A percentile compares a stretch with the other conserved stretches of the same genome.
phyloP scores from a whole-genome alignment of 2,329 filamentous ascomycete species.

The Talaromyces sp. region DNA sequence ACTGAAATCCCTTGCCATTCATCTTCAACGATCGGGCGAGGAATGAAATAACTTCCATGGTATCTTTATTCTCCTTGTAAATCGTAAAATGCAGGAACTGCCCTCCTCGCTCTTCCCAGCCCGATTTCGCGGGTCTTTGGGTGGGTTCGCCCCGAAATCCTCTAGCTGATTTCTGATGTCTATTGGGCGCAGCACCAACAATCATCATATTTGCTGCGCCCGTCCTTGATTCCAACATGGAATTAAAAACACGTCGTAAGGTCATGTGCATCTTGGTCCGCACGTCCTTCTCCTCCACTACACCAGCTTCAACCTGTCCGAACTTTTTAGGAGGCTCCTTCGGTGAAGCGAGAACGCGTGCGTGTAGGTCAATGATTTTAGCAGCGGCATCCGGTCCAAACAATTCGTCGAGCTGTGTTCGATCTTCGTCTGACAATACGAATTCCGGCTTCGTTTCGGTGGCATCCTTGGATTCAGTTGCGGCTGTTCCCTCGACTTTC shows the following conservation, averaged over 20 bases:
- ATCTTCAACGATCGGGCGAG: conserved; percentile 72
- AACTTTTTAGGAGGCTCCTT: conserved; percentile 58
- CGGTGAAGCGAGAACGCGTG: conserved; percentile 54
- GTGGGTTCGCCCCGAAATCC: conserved; percentile 32
- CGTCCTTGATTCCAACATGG: conserved; percentile 73
- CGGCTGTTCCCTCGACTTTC: neutral
- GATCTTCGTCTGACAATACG: conserved; percentile 47
- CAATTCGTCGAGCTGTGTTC: conserved; percentile 42
- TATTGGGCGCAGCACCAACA: conserved; percentile 50
- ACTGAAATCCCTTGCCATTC: conserved; percentile 66
- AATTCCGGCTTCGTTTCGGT: conserved; percentile 27
- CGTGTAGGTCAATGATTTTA: conserved; percentile 57
- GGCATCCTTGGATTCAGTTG: conserved; percentile 16
- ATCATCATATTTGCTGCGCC: conserved; percentile 66
- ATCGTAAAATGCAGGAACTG: conserved; percentile 87
- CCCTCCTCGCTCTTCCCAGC: conserved; percentile 68
- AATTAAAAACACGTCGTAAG: conserved; percentile 76
- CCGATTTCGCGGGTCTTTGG: conserved; percentile 46
- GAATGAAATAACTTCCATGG: conserved; percentile 82
- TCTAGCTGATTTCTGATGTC: conserved; percentile 35
- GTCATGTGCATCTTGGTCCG: conserved; percentile 64
- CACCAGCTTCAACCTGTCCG: conserved; percentile 52
- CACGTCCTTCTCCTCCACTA: conserved; percentile 60
- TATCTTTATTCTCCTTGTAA: conserved; percentile 96
- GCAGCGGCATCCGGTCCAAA: conserved; percentile 54